Conservation (phyloP, 176 grass and related monocot species). For the Carex scoparia region DNA sequence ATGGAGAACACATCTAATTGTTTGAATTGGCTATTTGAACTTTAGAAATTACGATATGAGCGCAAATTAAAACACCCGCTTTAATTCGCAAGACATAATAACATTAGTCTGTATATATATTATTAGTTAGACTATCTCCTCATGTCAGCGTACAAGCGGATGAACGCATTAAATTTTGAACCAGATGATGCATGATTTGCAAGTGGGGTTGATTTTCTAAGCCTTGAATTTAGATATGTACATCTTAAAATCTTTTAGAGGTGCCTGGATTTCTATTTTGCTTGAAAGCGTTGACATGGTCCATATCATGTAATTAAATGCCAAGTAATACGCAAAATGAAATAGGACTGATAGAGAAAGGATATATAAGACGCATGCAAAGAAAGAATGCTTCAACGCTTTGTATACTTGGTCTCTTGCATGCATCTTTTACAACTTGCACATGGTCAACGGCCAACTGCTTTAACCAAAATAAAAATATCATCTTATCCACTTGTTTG, state of each 20-base stretch:
- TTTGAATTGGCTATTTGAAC: too few relatives aligned
- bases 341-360: background rate
- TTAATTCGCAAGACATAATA: too few relatives aligned
- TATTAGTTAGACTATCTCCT: background rate
- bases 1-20: too few relatives aligned
- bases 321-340: constrained; percentile 13
- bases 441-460: background rate
- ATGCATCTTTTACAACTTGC: background rate
- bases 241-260: background rate
- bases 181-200: background rate
- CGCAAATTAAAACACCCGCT: too few relatives aligned
- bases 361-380: background rate
- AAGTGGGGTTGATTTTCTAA: background rate
- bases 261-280: background rate
- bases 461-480: constrained; percentile 3
- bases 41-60: too few relatives aligned
- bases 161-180: background rate
- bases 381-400: constrained; percentile 23
- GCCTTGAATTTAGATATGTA: background rate
- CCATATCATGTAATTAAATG: background rate
- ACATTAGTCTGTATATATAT: background rate
- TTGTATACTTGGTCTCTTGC: background rate
- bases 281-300: constrained; percentile 10
- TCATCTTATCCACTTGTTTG: background rate
- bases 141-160: background rate